These are phyloP conservation scores for Xylaria telfairii DNA, from an alignment of 495 filamentous ascomycete genomes.

Conservation along the genomic window DNA sequence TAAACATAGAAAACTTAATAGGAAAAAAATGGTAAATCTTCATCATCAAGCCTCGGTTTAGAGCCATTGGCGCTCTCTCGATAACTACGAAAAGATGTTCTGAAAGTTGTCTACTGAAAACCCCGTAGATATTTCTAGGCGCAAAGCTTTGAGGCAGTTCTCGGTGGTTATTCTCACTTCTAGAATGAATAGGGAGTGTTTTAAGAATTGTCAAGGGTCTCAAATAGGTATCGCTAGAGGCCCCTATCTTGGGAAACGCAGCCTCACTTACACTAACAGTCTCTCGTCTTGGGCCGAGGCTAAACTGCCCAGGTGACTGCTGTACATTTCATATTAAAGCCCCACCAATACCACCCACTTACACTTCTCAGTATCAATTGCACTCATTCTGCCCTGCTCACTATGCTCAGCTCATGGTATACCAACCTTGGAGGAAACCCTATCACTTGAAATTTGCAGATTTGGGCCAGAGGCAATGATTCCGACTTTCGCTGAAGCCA, in stretches of 20 bases:
- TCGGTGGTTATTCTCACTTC: background rate
- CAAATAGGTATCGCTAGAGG: background rate
- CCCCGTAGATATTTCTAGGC: background rate
- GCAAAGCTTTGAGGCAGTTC: background rate
- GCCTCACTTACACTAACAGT: background rate
- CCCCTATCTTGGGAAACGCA: background rate
- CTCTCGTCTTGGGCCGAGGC: background rate
- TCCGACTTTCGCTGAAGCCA: slow-evolving; percentile 63
- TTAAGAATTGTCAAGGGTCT: background rate
- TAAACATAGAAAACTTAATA: slow-evolving; percentile 13
- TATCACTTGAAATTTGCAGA: background rate
- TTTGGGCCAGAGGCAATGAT: slow-evolving; percentile 22
- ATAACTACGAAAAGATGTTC: background rate
- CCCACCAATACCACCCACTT: background rate
- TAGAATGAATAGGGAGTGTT: background rate
- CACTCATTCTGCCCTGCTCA: background rate
- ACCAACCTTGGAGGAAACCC: background rate
- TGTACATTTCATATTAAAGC: background rate
- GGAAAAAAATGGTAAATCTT: slow-evolving; percentile 7
- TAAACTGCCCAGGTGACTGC: no score
- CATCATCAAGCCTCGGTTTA: background rate
- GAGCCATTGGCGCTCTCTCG: background rate
- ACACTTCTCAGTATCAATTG: background rate
- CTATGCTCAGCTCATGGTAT: background rate
- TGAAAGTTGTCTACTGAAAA: background rate